Evolutionary conservation across 2,329 filamentous ascomycete genomes (phyloP).

Genomic region (Celoporthe dispersa): DNA sequence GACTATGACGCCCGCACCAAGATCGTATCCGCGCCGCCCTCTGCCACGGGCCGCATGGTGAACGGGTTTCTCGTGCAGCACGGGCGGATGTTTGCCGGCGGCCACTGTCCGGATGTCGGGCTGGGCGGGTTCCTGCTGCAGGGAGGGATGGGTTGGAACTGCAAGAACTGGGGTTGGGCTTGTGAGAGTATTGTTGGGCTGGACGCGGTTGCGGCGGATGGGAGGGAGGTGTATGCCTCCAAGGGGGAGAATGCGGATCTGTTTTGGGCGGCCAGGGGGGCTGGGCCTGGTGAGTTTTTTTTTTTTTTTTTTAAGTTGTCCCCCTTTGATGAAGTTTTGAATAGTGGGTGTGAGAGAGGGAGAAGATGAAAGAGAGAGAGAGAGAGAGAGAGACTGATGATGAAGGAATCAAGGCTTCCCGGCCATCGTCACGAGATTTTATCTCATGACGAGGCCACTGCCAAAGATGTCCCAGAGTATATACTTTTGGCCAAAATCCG

Average conservation of each 20-base stretch:
- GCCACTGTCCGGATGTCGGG: constrained; percentile 61
- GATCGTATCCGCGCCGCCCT: constrained; percentile 49
- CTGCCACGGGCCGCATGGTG: constrained; percentile 50
- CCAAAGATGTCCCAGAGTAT: constrained; percentile 41
- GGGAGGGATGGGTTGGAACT: constrained; percentile 64
- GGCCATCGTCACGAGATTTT: constrained; percentile 55
- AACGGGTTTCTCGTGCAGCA: constrained; percentile 44
- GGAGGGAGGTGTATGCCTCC: constrained; percentile 42
- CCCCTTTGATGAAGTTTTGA: too few relatives aligned
- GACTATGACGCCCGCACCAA: constrained; percentile 43
- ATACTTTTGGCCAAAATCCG: constrained; percentile 52
- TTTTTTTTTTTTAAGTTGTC: background rate
- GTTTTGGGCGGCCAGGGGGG: constrained; percentile 54
- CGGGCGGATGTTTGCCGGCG: constrained; percentile 55
- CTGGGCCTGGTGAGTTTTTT: constrained; percentile 44
- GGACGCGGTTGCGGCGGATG: constrained; percentile 54
- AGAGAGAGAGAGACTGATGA: background rate
- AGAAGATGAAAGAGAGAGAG: background rate
- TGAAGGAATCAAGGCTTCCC: constrained; percentile 48
- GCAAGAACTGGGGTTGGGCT: constrained; percentile 60
- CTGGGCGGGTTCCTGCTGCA: constrained; percentile 61
- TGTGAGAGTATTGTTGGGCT: constrained; percentile 51
- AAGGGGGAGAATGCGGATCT: constrained; percentile 48
- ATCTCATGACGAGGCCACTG: constrained; percentile 46
- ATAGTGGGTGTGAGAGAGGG: background rate